A percentile compares a stretch with the other conserved stretches of the same genome.
phyloP scores from a whole-genome alignment of 208 protist species.

The Acanthamoeba quina region DNA sequence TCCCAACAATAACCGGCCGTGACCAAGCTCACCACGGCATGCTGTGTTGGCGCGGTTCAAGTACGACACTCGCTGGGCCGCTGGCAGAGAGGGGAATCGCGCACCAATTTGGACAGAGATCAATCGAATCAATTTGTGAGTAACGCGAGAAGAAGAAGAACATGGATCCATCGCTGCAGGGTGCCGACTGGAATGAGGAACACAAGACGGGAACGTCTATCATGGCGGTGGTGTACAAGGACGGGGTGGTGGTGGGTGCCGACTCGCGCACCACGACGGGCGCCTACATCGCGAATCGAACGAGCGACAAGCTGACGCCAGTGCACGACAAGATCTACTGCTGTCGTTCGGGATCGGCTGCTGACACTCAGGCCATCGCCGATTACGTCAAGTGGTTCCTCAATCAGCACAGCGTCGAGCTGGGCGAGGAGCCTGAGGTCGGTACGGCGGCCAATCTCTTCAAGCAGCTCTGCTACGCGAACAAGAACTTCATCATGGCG shows the following conservation, averaged over 20 bases:
- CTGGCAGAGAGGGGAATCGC: background rate
- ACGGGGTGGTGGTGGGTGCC: conserved; percentile 97
- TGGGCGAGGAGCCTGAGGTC: conserved; percentile 93
- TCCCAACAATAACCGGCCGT: background rate
- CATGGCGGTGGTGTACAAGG: conserved; percentile 97
- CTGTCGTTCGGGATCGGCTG: conserved; percentile 98
- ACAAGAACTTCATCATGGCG: conserved; percentile 95
- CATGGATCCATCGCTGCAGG: conserved; percentile 25
- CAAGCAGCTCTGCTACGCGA: conserved; percentile 97
- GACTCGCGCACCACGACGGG: conserved; percentile 98
- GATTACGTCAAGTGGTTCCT: conserved; percentile 90
- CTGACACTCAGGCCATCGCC: conserved; percentile 96
- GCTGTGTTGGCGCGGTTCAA: background rate
- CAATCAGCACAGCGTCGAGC: conserved; percentile 90
- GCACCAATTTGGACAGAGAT: background rate
- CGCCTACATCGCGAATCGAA: conserved; percentile 97
- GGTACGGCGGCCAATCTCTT: conserved; percentile 97
- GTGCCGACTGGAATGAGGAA: conserved; percentile 52
- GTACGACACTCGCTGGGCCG: background rate
- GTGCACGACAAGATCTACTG: conserved; percentile 97
- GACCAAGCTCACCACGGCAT: background rate
- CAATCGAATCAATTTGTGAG: background rate
- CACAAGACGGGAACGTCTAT: conserved; percentile 93
- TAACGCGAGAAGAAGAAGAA: background rate
- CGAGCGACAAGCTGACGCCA: conserved; percentile 98